These are phyloP conservation scores for Capronia coronata DNA, from an alignment of 2,329 filamentous ascomycete genomes.

Conservation along the genomic window DNA sequence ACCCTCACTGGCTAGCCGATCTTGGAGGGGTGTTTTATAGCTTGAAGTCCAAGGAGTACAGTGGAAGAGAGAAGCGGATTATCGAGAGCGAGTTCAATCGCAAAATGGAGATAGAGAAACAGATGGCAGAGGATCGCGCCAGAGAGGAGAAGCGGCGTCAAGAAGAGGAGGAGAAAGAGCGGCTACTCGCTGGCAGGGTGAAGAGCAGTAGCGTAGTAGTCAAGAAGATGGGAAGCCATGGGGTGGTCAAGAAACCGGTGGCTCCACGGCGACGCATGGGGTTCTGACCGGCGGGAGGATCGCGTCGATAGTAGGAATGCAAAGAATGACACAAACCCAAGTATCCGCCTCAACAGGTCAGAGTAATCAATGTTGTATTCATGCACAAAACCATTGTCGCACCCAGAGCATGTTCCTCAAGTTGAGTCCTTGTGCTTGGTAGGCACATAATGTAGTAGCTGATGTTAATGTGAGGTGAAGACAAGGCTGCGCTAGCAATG, in stretches of 20 bases:
- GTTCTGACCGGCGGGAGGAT: slow-evolving; percentile 10
- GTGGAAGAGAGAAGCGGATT: slow-evolving; percentile 72
- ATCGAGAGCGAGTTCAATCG: slow-evolving; percentile 88
- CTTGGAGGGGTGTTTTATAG: slow-evolving; percentile 96
- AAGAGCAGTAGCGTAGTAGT: slow-evolving; percentile 23
- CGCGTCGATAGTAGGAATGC: neutral
- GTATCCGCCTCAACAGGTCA: too few relatives aligned
- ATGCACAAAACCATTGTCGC: neutral
- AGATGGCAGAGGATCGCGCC: slow-evolving; percentile 82
- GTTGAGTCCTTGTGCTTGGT: too few relatives aligned
- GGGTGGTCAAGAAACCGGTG: slow-evolving; percentile 29
- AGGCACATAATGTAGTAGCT: too few relatives aligned
- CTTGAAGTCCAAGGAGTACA: slow-evolving; percentile 96
- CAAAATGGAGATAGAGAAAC: slow-evolving; percentile 84
- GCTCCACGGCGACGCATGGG: slow-evolving; percentile 26
- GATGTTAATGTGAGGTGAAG: neutral
- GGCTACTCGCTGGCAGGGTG: slow-evolving; percentile 18
- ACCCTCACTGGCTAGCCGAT: slow-evolving; percentile 95
- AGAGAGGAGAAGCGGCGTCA: slow-evolving; percentile 63
- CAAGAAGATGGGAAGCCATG: slow-evolving; percentile 28
- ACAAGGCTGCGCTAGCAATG: neutral
- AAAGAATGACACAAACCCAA: neutral
- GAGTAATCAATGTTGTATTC: neutral
- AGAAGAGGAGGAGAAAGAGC: slow-evolving; percentile 36
- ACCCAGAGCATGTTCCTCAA: neutral